Conservation (phyloP, 257 asterid genomes). For the Haberlea rhodopensis region DNA sequence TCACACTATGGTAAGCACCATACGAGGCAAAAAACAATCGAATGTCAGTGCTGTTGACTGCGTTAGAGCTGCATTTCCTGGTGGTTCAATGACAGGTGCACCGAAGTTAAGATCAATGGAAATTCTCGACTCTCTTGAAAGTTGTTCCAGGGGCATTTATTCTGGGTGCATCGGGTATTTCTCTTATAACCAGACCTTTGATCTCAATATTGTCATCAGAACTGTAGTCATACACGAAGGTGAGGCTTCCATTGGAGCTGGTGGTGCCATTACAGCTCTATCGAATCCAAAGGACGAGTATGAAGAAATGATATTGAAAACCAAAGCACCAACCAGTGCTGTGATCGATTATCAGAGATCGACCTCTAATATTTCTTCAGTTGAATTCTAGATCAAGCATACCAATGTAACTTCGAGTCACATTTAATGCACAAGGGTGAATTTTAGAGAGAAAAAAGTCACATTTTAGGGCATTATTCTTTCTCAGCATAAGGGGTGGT, state of each 20-base stretch:
- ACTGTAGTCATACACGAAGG: slow-evolving; percentile 67
- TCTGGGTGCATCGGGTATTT: slow-evolving; percentile 94
- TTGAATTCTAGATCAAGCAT: not conserved
- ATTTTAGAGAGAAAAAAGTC: not conserved
- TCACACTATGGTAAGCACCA: slow-evolving; percentile 97
- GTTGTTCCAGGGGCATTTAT: slow-evolving; percentile 81
- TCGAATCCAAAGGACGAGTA: slow-evolving; percentile 80
- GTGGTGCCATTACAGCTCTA: slow-evolving; percentile 94
- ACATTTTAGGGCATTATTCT: not conserved
- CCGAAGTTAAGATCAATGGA: slow-evolving; percentile 96
- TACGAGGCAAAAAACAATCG: slow-evolving; percentile 62
- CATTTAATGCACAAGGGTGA: not conserved
- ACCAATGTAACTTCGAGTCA: not conserved
- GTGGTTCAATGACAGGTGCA: slow-evolving; percentile 99
- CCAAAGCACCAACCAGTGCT: slow-evolving; percentile 74
- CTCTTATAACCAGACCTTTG: slow-evolving; percentile 86
- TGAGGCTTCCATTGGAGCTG: slow-evolving; percentile 85
- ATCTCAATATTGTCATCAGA: slow-evolving; percentile 88
- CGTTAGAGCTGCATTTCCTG: slow-evolving; percentile 89
- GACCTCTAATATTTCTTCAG: slow-evolving; percentile 1
- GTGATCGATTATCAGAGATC: slow-evolving; percentile 41
- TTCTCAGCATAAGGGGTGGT: not conserved
- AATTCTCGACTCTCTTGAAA: slow-evolving; percentile 81
- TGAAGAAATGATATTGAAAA: slow-evolving; percentile 85
- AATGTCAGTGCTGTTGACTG: slow-evolving; percentile 66